Evolutionary conservation across 2,329 filamentous ascomycete genomes (phyloP).

Genomic region (Diatrype stigma): DNA sequence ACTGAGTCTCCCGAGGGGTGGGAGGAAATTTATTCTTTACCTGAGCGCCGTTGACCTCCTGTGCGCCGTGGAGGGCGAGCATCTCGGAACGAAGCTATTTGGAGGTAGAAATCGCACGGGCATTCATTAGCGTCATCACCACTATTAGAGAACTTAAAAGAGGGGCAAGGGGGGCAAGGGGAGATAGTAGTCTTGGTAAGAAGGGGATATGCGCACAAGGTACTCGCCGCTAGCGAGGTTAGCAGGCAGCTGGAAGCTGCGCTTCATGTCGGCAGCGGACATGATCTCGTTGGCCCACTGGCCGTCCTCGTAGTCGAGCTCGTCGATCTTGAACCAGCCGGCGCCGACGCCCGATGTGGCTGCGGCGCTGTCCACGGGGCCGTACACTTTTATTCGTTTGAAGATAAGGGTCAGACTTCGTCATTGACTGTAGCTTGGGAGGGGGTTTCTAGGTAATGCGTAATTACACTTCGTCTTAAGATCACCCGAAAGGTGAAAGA

Average conservation of each 20-base stretch:
- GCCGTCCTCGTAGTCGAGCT: conserved; percentile 18
- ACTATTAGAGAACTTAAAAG: too few relatives aligned
- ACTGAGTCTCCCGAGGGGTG: too few relatives aligned
- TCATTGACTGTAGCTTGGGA: too few relatives aligned
- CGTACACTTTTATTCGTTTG: too few relatives aligned
- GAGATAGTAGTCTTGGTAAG: too few relatives aligned
- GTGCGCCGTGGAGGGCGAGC: conserved; percentile 28
- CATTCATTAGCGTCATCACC: too few relatives aligned
- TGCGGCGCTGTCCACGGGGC: conserved; percentile 58
- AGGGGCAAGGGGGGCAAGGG: too few relatives aligned
- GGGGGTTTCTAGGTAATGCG: too few relatives aligned
- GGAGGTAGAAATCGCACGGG: too few relatives aligned
- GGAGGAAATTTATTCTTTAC: not conserved
- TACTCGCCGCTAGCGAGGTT: conserved; percentile 29
- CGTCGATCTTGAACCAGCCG: conserved; percentile 26
- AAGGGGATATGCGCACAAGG: conserved; percentile 16
- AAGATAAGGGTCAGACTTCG: too few relatives aligned
- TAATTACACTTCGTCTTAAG: too few relatives aligned
- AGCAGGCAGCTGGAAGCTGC: conserved; percentile 23
- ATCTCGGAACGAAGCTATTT: conserved; percentile 30
- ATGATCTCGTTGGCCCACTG: conserved; percentile 25
- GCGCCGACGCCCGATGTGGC: conserved; percentile 43
- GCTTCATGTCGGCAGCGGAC: conserved; percentile 13
- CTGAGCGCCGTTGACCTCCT: conserved; percentile 25
- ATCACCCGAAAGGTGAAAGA: too few relatives aligned